These are phyloP conservation scores for Acer saccharum DNA, from an alignment of 345 rosid species.

Conservation along the genomic window DNA sequence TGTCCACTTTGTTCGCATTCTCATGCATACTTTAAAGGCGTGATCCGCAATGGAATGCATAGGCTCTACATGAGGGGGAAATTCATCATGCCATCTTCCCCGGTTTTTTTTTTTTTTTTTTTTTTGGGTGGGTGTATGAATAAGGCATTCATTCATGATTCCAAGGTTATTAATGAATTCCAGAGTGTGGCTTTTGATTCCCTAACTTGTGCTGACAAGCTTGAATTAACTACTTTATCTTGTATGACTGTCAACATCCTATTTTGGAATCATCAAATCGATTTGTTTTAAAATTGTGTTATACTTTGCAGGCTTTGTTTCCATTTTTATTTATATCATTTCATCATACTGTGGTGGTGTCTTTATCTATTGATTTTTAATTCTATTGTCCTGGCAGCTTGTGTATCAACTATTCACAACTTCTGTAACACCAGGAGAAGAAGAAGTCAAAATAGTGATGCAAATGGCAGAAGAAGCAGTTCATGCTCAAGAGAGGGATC, in stretches of 20 bases:
- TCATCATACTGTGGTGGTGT: background rate
- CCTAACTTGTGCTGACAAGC: background rate
- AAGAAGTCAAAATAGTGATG: constrained; percentile 88
- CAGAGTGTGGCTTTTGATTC: background rate
- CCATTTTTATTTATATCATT: background rate
- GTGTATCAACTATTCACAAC: constrained; percentile 85
- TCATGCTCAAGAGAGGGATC: constrained; percentile 92
- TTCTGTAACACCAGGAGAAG: constrained; percentile 75
- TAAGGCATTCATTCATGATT: background rate
- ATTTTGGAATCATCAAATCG: background rate
- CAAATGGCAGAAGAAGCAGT: constrained; percentile 90
- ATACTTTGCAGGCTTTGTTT: background rate
- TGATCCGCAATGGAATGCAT: background rate
- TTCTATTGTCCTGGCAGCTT: constrained; percentile 54
- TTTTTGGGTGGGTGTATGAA: background rate
- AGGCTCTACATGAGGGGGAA: background rate
- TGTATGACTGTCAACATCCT: background rate
- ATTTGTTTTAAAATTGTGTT: background rate
- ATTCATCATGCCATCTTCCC: background rate
- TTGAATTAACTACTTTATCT: background rate
- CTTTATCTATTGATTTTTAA: constrained; percentile 1
- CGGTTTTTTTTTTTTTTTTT: background rate
- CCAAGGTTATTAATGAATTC: background rate
- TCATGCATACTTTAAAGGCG: background rate
- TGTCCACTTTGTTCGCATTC: background rate